Conservation (phyloP, 331 rosid genomes). For the Saraca asoca region DNA sequence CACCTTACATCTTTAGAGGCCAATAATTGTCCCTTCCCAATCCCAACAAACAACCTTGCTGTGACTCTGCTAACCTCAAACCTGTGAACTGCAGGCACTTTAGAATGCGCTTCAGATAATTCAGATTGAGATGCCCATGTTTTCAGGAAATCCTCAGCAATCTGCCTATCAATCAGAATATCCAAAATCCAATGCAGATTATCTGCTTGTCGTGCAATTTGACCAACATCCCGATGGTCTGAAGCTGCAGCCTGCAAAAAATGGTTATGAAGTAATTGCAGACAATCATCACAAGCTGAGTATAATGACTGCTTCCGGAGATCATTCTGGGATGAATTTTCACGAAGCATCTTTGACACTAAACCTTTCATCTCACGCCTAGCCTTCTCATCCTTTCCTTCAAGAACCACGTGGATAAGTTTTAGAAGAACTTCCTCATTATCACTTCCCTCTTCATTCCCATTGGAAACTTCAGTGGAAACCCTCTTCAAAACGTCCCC, state of each 20-base stretch:
- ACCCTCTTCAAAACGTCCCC: conserved; percentile 93
- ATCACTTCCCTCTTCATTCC: conserved; percentile 69
- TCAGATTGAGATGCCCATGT: conserved; percentile 88
- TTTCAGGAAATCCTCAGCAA: conserved; percentile 88
- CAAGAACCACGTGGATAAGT: conserved; percentile 93
- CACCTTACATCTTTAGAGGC: conserved; percentile 86
- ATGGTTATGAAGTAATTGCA: conserved; percentile 66
- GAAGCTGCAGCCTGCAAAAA: conserved; percentile 65
- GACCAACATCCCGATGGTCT: conserved; percentile 63
- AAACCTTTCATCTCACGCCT: conserved; percentile 93
- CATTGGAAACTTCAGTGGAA: conserved; percentile 64
- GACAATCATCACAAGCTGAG: conserved; percentile 74
- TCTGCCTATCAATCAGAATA: conserved; percentile 84
- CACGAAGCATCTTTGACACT: conserved; percentile 89
- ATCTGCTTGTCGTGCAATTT: conserved; percentile 87
- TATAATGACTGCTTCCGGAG: conserved; percentile 85
- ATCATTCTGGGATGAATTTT: conserved; percentile 74
- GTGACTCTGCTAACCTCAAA: conserved; percentile 94
- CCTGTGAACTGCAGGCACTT: conserved; percentile 83
- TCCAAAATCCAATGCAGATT: conserved; percentile 95
- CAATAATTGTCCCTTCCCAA: conserved; percentile 89
- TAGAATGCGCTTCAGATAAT: conserved; percentile 72
- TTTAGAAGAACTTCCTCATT: conserved; percentile 84
- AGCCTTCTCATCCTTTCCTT: conserved; percentile 98
- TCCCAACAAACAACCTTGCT: conserved; percentile 82